These are phyloP conservation scores for Exophiala viscosa DNA, from an alignment of 2,329 filamentous ascomycete species.

Conservation along the genomic window DNA sequence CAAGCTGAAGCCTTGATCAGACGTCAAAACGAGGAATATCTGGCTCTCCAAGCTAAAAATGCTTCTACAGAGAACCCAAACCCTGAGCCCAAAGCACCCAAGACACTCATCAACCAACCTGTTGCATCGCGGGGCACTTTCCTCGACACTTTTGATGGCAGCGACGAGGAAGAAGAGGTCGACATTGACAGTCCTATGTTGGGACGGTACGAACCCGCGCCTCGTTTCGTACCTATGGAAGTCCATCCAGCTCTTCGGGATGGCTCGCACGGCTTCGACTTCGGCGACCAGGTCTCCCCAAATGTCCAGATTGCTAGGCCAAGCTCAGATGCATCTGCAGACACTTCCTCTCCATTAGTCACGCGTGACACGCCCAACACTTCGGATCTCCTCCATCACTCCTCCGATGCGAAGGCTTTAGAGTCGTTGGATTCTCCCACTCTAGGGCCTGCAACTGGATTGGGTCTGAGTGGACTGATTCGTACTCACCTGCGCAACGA, in stretches of 20 bases:
- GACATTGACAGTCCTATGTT: constrained; percentile 30
- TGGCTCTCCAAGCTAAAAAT: constrained; percentile 14
- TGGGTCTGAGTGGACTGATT: constrained; percentile 74
- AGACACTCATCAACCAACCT: constrained; percentile 6
- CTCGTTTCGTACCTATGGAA: constrained; percentile 31
- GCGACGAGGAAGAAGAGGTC: constrained; percentile 39
- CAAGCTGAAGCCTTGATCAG: constrained; percentile 26
- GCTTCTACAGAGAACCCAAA: neutral
- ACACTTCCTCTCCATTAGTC: constrained; percentile 16
- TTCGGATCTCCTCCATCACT: constrained; percentile 16
- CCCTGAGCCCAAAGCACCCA: neutral
- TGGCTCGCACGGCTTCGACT: constrained; percentile 28
- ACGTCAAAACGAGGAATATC: constrained; percentile 26
- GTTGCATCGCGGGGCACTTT: constrained; percentile 24
- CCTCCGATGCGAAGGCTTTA: neutral
- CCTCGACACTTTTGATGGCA: constrained; percentile 28
- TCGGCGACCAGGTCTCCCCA: constrained; percentile 10
- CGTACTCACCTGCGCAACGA: constrained; percentile 77
- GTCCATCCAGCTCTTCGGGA: constrained; percentile 39
- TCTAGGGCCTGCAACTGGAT: constrained; percentile 56
- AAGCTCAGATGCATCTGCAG: constrained; percentile 15
- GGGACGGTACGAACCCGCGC: constrained; percentile 16
- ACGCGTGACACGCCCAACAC: constrained; percentile 19
- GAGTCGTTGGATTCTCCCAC: constrained; percentile 67
- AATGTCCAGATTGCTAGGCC: constrained; percentile 1